Evolutionary conservation across 108 stramenopile species (phyloP).

Genomic region (Stephanodiscus triporus): DNA sequence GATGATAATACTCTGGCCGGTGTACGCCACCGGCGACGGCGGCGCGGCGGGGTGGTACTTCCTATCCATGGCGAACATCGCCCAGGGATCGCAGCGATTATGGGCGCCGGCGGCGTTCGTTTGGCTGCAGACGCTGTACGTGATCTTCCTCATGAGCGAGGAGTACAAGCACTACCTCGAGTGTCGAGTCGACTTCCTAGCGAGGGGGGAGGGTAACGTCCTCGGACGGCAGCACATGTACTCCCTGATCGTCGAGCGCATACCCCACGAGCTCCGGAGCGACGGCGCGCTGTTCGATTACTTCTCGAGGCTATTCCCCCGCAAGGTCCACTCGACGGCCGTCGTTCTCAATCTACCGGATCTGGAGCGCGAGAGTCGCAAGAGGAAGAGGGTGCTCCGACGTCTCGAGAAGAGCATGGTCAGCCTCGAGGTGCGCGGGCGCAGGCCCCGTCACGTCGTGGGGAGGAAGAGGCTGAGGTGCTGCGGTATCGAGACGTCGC

Average conservation of each 20-base stretch:
- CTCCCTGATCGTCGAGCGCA: slow-evolving; percentile 85
- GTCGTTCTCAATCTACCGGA: slow-evolving; percentile 84
- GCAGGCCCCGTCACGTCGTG: slow-evolving; percentile 74
- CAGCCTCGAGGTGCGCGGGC: slow-evolving; percentile 64
- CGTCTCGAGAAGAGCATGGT: slow-evolving; percentile 87
- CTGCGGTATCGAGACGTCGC: slow-evolving; percentile 75
- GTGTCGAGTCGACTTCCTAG: slow-evolving; percentile 65
- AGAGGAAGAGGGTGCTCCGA: slow-evolving; percentile 62
- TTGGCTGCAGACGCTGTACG: slow-evolving; percentile 59
- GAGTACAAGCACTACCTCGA: slow-evolving; percentile 71
- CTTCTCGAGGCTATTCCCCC: slow-evolving; percentile 86
- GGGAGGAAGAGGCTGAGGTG: slow-evolving; percentile 72
- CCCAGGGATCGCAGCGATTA: slow-evolving; percentile 33
- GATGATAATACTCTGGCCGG: slow-evolving; percentile 57
- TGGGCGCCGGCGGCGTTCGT: slow-evolving; percentile 63
- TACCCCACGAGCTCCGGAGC: slow-evolving; percentile 83
- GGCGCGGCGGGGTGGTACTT: slow-evolving; percentile 60
- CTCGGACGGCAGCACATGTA: slow-evolving; percentile 78
- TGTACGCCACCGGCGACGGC: slow-evolving; percentile 52
- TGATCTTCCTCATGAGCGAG: slow-evolving; percentile 57
- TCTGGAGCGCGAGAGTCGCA: slow-evolving; percentile 61
- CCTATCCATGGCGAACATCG: slow-evolving; percentile 62
- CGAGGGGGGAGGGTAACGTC: slow-evolving; percentile 63
- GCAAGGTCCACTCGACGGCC: slow-evolving; percentile 72
- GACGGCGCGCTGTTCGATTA: slow-evolving; percentile 83